A percentile compares a stretch with the other conserved stretches of the same genome.
Evolutionary conservation across 1,139 yeast species (phyloP).

Genomic region (Yamadazyma friedrichii): DNA sequence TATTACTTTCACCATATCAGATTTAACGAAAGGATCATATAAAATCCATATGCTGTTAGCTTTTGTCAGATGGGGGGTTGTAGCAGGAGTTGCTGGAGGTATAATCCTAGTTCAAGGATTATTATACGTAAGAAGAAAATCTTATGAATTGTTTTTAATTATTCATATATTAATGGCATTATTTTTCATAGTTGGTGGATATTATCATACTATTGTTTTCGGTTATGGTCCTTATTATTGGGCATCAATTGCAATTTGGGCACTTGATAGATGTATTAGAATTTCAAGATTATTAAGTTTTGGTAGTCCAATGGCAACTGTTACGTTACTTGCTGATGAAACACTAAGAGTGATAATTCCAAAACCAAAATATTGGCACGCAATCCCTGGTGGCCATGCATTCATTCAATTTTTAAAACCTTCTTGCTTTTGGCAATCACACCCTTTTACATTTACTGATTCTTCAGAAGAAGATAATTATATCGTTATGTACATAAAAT

Average conservation of each 20-base stretch:
- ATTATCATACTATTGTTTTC: slow-evolving; percentile 32
- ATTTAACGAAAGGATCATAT: slow-evolving; percentile 17
- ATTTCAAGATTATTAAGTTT: slow-evolving; percentile 27
- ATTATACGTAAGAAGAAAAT: slow-evolving; percentile 32
- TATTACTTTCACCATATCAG: slow-evolving; percentile 20
- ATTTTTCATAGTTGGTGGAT: slow-evolving; percentile 36
- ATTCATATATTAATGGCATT: slow-evolving; percentile 39
- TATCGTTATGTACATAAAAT: slow-evolving; percentile 28
- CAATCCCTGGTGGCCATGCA: slow-evolving; percentile 49
- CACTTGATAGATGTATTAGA: slow-evolving; percentile 36
- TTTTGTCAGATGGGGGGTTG: slow-evolving; percentile 51
- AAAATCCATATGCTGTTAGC: slow-evolving; percentile 23
- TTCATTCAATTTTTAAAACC: slow-evolving; percentile 44
- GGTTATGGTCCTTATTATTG: slow-evolving; percentile 37
- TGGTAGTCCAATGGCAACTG: slow-evolving; percentile 35
- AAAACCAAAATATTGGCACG: slow-evolving; percentile 35
- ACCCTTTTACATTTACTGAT: slow-evolving; percentile 34
- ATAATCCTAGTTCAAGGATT: slow-evolving; percentile 35
- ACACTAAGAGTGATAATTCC: slow-evolving; percentile 40
- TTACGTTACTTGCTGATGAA: slow-evolving; percentile 35
- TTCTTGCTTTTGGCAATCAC: slow-evolving; percentile 42
- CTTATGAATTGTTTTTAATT: slow-evolving; percentile 40
- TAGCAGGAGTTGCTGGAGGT: slow-evolving; percentile 32
- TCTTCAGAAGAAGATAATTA: slow-evolving; percentile 20
- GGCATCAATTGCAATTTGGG: slow-evolving; percentile 42